Conservation (phyloP, 495 filamentous ascomycete genomes). For the Penicillium angulare region DNA sequence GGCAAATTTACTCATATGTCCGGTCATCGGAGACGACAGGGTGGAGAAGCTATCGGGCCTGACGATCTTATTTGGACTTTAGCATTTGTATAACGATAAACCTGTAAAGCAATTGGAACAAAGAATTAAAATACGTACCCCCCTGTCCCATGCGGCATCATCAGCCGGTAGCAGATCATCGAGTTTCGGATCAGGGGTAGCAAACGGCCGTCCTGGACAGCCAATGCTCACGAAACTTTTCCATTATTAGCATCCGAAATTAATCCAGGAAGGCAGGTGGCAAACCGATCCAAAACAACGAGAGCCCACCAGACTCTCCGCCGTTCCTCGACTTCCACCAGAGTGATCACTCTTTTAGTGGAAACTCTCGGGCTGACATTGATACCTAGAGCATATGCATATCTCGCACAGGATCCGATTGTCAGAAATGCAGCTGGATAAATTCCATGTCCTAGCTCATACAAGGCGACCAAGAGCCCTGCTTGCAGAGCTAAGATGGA, state of each 20-base stretch:
- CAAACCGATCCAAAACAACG: conserved; percentile 11
- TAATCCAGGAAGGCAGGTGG: background rate
- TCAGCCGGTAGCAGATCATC: conserved; percentile 41
- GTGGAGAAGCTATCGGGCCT: conserved; percentile 6
- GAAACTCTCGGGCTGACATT: conserved; percentile 28
- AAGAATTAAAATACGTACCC: conserved; percentile 10
- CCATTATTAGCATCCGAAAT: conserved; percentile 4
- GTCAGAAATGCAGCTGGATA: conserved; percentile 36
- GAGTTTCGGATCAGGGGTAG: conserved; percentile 39
- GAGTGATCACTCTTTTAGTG: conserved; percentile 11
- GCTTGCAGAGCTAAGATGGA: conserved; percentile 38
- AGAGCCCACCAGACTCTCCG: background rate
- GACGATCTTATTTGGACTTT: conserved; percentile 8
- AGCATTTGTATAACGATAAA: conserved; percentile 1
- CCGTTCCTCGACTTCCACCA: conserved; percentile 45
- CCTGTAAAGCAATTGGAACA: no score
- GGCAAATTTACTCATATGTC: conserved; percentile 33
- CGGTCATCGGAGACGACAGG: conserved; percentile 18
- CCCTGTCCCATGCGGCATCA: conserved; percentile 41
- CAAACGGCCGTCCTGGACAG: conserved; percentile 37
- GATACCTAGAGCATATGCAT: conserved; percentile 46
- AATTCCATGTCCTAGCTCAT: conserved; percentile 36
- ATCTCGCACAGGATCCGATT: conserved; percentile 34
- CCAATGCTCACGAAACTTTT: conserved; percentile 42
- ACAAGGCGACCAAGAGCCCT: conserved; percentile 31